These are phyloP conservation scores for Cyclostephanos invisitatus DNA, from an alignment of 108 stramenopile species.

Conservation along the genomic window DNA sequence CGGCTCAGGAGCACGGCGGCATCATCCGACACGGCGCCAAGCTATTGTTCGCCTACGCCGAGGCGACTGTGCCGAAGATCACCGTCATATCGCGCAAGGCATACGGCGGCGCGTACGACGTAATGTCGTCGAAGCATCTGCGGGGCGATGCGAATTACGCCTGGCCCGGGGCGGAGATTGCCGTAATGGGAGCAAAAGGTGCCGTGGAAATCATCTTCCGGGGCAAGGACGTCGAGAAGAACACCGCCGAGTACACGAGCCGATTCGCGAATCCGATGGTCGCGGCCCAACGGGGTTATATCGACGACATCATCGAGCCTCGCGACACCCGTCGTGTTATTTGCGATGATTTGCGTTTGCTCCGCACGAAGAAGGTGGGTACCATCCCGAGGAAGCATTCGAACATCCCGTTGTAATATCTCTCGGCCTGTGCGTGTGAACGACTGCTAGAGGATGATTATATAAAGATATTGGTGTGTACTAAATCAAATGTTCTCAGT, in stretches of 20 bases:
- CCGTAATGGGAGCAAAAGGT: slow-evolving; percentile 99
- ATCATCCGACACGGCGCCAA: slow-evolving; percentile 99
- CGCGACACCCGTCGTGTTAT: slow-evolving; percentile 84
- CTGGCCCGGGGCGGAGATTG: slow-evolving; percentile 97
- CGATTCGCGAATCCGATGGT: slow-evolving; percentile 96
- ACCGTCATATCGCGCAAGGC: slow-evolving; percentile 99
- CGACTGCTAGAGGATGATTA: not conserved
- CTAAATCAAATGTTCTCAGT: too few species aligned
- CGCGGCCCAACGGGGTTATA: slow-evolving; percentile 92
- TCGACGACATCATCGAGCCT: slow-evolving; percentile 98
- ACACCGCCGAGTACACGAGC: slow-evolving; percentile 89
- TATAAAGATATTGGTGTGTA: not conserved
- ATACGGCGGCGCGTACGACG: slow-evolving; percentile 99
- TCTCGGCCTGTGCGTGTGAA: not conserved
- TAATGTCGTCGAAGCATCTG: slow-evolving; percentile 99
- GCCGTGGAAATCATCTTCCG: slow-evolving; percentile 99
- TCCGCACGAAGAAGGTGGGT: slow-evolving; percentile 84
- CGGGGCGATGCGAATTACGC: slow-evolving; percentile 98
- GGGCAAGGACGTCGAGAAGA: slow-evolving; percentile 92
- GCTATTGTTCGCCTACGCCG: slow-evolving; percentile 98
- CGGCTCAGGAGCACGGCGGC: slow-evolving; percentile 87
- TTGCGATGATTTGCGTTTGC: slow-evolving; percentile 92
- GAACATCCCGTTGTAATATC: slow-evolving; percentile 93
- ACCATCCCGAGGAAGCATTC: slow-evolving; percentile 90
- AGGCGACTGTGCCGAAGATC: slow-evolving; percentile 97